Percentiles rank a stretch among this genome's conserved stretches.
These are phyloP conservation scores for Trichoderma polysporum DNA, from an alignment of 2,329 filamentous ascomycete species.

Conservation along the genomic window DNA sequence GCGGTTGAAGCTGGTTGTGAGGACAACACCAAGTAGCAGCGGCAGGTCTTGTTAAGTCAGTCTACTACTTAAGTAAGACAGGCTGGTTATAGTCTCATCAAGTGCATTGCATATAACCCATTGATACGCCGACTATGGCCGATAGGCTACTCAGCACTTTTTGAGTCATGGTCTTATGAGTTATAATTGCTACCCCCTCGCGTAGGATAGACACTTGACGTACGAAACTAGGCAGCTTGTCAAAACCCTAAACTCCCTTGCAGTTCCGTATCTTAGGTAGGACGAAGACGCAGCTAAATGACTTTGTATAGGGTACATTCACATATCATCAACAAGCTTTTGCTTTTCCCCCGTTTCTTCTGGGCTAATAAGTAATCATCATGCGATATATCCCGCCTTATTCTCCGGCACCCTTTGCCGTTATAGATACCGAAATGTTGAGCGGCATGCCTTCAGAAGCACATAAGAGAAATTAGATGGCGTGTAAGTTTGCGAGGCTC, in stretches of 20 bases:
- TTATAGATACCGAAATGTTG: no score
- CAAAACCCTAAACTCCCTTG: not conserved
- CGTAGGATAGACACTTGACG: not conserved
- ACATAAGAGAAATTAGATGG: not conserved
- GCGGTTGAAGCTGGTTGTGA: not conserved
- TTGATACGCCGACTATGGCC: not conserved
- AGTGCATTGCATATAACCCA: not conserved
- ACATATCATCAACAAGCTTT: no score
- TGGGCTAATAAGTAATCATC: no score
- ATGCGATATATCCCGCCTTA: no score
- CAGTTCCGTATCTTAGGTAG: not conserved
- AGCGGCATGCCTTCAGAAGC: no score
- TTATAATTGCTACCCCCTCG: not conserved
- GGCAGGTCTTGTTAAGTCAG: not conserved
- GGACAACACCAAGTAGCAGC: not conserved
- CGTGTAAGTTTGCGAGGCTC: not conserved
- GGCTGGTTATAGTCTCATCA: not conserved
- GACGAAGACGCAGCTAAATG: not conserved
- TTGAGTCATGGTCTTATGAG: no score
- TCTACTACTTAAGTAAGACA: not conserved
- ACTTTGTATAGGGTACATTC: no score
- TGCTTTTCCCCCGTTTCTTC: no score
- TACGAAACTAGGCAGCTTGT: not conserved
- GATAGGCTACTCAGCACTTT: not conserved
- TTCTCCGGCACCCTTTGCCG: no score